Evolutionary conservation across 129 eudicot genomes (phyloP), one percentile per base, ranked within the genome.

Genomic region (Pulicaria dysenterica): DNA sequence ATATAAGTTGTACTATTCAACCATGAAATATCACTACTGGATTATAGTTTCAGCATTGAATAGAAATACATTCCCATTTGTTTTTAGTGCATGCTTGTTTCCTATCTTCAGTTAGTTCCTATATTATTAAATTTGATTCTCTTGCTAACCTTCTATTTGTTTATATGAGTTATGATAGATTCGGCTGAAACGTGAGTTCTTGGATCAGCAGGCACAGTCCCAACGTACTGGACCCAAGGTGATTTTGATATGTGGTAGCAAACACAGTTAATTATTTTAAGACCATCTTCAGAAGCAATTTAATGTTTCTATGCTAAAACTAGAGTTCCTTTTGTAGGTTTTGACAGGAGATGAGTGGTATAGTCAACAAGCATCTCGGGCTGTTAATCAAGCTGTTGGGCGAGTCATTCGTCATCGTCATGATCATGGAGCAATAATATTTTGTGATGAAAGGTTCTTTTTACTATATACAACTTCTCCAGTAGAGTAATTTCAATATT

Each of bases 341-440:
- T 78, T 94, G 55, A 87, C 91, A 9, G 98, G 98, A 68, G 98
- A 90, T 73, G 96, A 88, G 72, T 94, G 98, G 98, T 94, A 94
- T 76, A 83, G 81, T 64, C 98, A 94, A 76, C 97, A 94, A 83
- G 96, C 98, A 40, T 84, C 97, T 45, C 87, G 98, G 31, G 98
- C 97, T 77, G 95, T 94, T 59, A 94, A 94, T 75, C 98, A 94
- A 91, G 98, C 98, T 67, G 93, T 94, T 77, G 98, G 98, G 44
- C 93, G 98, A 69, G 98, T 94, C 74, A 90, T 94, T 74, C 97
- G 98, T 62, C 98, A 94, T 79, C 91, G 87, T 42, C 89, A 90
- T 88, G 98, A 94, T 86, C 87, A 90, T 46, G 98, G 98, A 60
- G 98, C 98, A 72, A 90, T 94, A 46, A 86, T 94, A 7, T 86